Percentiles rank a stretch among this genome's conserved stretches.
These are phyloP conservation scores for Penicillium sp. DNA, from an alignment of 2,329 filamentous ascomycete genomes.

Conservation along the genomic window DNA sequence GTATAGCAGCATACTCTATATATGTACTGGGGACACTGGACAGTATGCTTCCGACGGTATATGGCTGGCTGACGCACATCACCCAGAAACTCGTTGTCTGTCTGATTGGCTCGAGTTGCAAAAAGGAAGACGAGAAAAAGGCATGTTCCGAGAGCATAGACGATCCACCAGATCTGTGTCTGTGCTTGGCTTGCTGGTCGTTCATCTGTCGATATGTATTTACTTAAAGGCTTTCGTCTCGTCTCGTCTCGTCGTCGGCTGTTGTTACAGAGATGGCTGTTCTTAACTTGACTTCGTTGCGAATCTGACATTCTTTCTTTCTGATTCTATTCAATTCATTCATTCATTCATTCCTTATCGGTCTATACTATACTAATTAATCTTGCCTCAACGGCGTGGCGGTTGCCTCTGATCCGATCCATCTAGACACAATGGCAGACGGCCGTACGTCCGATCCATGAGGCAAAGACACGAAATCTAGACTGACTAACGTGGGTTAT, in stretches of 20 bases:
- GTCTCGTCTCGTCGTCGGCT: too few species aligned
- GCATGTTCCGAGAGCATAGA: constrained; percentile 5
- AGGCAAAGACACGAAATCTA: not conserved
- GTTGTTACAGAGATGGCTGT: too few species aligned
- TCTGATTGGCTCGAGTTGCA: not conserved
- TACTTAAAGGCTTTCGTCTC: too few species aligned
- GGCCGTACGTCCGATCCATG: constrained; percentile 46
- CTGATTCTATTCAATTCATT: too few species aligned
- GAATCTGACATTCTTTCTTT: too few species aligned
- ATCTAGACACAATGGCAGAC: constrained; percentile 50
- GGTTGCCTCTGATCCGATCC: not conserved
- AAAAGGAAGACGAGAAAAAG: not conserved
- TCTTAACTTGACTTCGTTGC: too few species aligned
- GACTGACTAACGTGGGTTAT: too few species aligned
- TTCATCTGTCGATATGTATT: too few species aligned
- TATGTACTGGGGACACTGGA: too few species aligned
- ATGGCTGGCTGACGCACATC: not conserved
- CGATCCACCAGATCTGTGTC: not conserved
- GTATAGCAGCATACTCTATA: too few species aligned
- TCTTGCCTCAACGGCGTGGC: not conserved
- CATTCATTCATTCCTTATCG: not conserved
- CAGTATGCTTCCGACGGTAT: not conserved
- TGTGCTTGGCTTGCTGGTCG: too few species aligned
- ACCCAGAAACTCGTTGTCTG: not conserved
- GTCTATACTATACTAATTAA: too few species aligned